Evolutionary conservation across 305 asterid genomes (phyloP), one percentile per base, ranked within the genome.

Genomic region (Fraxinus ornus): DNA sequence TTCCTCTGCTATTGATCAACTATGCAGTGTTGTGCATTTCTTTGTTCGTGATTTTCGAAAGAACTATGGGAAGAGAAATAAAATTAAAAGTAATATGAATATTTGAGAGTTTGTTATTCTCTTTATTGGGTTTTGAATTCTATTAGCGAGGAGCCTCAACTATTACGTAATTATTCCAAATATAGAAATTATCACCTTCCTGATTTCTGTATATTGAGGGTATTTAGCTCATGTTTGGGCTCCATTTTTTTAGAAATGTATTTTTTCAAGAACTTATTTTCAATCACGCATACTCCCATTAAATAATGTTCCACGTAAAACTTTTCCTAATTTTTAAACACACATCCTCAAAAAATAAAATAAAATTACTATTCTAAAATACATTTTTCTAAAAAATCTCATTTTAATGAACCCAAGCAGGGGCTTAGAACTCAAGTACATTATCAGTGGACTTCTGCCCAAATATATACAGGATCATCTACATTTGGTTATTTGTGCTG

Each of bases 1-100:
- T 78, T 24, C 74, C 44, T 36, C 30, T 82, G 76, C 35, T 75
- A 10, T 60, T 37, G 68, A 77, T n/a, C 60, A 55, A 55, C 26
- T n/a, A 55, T 55, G 3, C n/a, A 52, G 64, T 52, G 64, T 5
- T 17, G 64, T 17, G 64, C 64, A 17, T n/a, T 17, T 52, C 24
- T 52, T 52, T 55, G 10, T 68, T 41, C 10, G 49, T 81, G 66
- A 78, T 70, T 79, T 21, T 28, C 37, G 47, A 70, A 52, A 5
- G 24, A 55, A n/a, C 24, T 47, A 33, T 74, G 22, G 37, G 74
- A 57, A 55, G 22, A 60, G 17, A 71, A 44, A 49, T 49, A 49
- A 64, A 44, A 60, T 21, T n/a, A 24, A 75, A 19, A 82, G 49
- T 76, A 8, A 1, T 22, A 19, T 22, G 49, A 30, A 5, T 37